These are phyloP conservation scores for Xerocomus tenax DNA, from an alignment of 1,284 basidiomycete genomes.

Conservation along the genomic window DNA sequence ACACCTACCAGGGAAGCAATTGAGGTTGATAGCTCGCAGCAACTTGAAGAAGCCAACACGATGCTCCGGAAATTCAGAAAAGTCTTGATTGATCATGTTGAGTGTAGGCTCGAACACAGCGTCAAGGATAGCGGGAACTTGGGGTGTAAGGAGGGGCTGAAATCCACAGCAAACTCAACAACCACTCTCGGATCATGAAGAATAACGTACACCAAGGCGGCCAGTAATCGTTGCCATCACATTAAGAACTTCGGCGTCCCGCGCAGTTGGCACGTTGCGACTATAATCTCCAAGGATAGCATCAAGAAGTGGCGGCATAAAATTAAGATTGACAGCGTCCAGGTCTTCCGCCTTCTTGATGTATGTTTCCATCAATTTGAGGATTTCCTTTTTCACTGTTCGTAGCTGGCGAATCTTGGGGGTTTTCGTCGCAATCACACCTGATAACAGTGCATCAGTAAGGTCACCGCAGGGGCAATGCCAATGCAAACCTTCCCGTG, in stretches of 20 bases:
- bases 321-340: conserved; percentile 82
- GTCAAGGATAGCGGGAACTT: conserved; percentile 94
- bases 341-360: conserved; percentile 95
- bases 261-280: conserved; percentile 85
- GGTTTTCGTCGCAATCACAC: conserved; percentile 91
- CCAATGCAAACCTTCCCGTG: conserved; percentile 61
- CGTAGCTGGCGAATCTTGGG: conserved; percentile 91
- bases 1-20: conserved; percentile 86
- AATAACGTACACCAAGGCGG: conserved; percentile 66
- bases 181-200: neutral
- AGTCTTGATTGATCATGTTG: conserved; percentile 99
- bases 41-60: conserved; percentile 97
- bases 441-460: conserved; percentile 34
- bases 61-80: conserved; percentile 96
- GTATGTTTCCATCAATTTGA: conserved; percentile 96
- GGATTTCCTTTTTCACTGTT: conserved; percentile 98
- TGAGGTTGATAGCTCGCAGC: conserved; percentile 84
- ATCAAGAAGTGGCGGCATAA: conserved; percentile 93
- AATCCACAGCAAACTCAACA: conserved; percentile 12
- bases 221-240: conserved; percentile 96
- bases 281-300: conserved; percentile 96
- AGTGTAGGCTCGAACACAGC: conserved; percentile 97
- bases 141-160: conserved; percentile 78
- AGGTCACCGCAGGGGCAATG: neutral
- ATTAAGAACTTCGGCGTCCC: conserved; percentile 96